A percentile compares a stretch with the other conserved stretches of the same genome.
These are phyloP conservation scores for Yamadazyma atlantica DNA, from an alignment of 1,139 yeast species.

Conservation along the genomic window DNA sequence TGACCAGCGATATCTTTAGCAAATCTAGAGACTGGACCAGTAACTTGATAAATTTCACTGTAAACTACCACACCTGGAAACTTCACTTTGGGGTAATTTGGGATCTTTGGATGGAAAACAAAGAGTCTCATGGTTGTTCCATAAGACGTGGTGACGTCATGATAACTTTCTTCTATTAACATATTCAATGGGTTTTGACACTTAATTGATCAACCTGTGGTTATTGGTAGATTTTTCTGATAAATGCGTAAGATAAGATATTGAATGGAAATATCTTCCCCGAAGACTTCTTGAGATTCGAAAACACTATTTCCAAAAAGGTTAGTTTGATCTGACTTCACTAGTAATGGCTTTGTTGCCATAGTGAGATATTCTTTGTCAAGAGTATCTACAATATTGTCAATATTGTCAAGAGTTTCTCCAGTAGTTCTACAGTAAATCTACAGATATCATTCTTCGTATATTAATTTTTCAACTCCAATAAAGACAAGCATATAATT, in stretches of 20 bases:
- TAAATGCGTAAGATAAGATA: neutral
- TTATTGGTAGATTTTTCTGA: too few relatives aligned
- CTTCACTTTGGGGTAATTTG: conserved; percentile 70
- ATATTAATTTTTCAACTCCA: neutral
- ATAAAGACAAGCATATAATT: neutral
- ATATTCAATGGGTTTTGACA: conserved; percentile 34
- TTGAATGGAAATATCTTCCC: too few relatives aligned
- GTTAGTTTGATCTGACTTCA: too few relatives aligned
- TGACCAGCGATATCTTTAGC: conserved; percentile 79
- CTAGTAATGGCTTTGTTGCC: too few relatives aligned
- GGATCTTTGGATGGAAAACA: conserved; percentile 66
- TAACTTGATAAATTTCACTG: conserved; percentile 80
- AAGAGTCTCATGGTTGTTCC: conserved; percentile 70
- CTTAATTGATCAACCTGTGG: too few relatives aligned
- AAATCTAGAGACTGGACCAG: conserved; percentile 75
- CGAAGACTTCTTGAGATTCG: too few relatives aligned
- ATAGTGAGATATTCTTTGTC: too few relatives aligned
- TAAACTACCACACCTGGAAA: conserved; percentile 81
- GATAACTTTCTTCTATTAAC: conserved; percentile 67
- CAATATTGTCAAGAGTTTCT: neutral
- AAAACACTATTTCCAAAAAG: too few relatives aligned
- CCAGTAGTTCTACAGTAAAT: too few relatives aligned
- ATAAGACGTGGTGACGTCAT: conserved; percentile 64
- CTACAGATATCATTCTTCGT: too few relatives aligned
- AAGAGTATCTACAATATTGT: neutral